A percentile compares a stretch with the other conserved stretches of the same genome.
phyloP scores from a whole-genome alignment of 768 basidiomycete species.

The Cubamyces lactineus region DNA sequence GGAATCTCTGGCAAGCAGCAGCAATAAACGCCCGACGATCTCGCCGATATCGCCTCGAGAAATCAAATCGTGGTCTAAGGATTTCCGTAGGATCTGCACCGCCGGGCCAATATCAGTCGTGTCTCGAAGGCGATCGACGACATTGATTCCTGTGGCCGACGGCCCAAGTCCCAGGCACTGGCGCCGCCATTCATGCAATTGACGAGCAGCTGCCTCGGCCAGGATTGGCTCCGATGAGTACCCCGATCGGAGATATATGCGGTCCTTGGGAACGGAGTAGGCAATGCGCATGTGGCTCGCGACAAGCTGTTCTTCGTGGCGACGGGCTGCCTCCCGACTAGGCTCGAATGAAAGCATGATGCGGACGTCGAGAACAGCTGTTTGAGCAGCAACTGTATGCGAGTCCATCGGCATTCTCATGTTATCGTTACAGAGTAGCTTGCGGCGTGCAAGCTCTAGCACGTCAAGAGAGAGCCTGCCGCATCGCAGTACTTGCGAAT shows the following conservation, averaged over 20 bases:
- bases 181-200: constrained; percentile 9
- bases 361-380: constrained; percentile 20
- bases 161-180: too few relatives aligned
- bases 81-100: constrained; percentile 2
- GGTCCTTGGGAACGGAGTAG: constrained; percentile 32
- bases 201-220: constrained; percentile 36
- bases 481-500: background rate
- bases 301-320: constrained; percentile 26
- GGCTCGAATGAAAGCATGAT: constrained; percentile 26
- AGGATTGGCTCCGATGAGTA: constrained; percentile 42
- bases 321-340: background rate
- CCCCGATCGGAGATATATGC: constrained; percentile 32
- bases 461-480: background rate
- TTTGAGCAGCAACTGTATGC: background rate
- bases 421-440: background rate
- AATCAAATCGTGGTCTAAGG: constrained; percentile 20
- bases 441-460: constrained; percentile 2
- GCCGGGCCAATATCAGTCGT: too few relatives aligned
- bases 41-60: constrained; percentile 31
- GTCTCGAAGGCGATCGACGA: background rate
- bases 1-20: constrained; percentile 32
- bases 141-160: background rate
- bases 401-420: background rate
- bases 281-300: constrained; percentile 35
- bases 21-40: constrained; percentile 30